phyloP scores from a whole-genome alignment of 1,284 basidiomycete species.

The Rhizopogon parksii region DNA sequence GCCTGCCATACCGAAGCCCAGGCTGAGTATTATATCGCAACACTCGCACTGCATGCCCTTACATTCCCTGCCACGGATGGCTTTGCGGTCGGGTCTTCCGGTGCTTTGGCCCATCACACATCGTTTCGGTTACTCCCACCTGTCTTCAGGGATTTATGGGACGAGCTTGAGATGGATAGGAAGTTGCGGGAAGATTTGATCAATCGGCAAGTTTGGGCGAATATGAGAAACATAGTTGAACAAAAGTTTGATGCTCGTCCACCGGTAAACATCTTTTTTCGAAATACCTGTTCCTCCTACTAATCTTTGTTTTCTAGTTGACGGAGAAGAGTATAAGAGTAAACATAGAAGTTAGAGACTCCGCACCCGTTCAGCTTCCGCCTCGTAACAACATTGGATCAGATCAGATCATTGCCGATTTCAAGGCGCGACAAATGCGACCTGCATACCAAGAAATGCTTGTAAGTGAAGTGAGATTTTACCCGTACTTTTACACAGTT shows the following conservation, averaged over 20 bases:
- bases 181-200: conserved; percentile 56
- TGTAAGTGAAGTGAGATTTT: conserved; percentile 38
- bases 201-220: conserved; percentile 69
- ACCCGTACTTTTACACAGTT: background rate
- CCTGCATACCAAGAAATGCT: conserved; percentile 83
- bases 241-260: conserved; percentile 39
- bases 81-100: conserved; percentile 46
- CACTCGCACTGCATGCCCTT: conserved; percentile 76
- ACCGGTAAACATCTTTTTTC: background rate
- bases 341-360: conserved; percentile 15
- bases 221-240: conserved; percentile 56
- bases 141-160: conserved; percentile 87
- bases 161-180: conserved; percentile 72
- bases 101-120: conserved; percentile 40
- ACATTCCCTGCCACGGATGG: conserved; percentile 57
- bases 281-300: background rate
- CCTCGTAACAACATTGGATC: conserved; percentile 24
- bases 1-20: conserved; percentile 76
- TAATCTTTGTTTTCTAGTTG: conserved; percentile 20
- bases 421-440: conserved; percentile 54
- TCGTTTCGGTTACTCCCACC: conserved; percentile 75
- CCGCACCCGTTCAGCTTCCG: conserved; percentile 10
- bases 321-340: conserved; percentile 27
- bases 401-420: conserved; percentile 52
- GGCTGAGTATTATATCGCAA: conserved; percentile 89